Conservation (phyloP, 1,284 basidiomycete species). For the Anthracocystis walkeri region DNA sequence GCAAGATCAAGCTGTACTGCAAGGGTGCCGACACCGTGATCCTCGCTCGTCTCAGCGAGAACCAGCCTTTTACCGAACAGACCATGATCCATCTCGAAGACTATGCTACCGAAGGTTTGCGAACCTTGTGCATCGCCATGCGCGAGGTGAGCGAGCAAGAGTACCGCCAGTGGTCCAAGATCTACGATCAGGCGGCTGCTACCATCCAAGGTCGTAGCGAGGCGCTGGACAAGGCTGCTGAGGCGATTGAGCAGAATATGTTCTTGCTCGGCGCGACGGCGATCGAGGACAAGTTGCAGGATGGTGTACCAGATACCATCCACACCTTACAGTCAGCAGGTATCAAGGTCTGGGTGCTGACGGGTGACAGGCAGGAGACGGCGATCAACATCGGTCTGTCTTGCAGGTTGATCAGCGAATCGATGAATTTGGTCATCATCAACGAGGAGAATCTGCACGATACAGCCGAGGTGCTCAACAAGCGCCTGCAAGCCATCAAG, state of each 20-base stretch:
- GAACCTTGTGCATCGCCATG: constrained; percentile 95
- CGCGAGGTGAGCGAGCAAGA: constrained; percentile 91
- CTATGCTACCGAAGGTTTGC: constrained; percentile 88
- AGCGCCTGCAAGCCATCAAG: constrained; percentile 89
- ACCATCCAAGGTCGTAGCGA: constrained; percentile 93
- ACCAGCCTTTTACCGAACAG: constrained; percentile 84
- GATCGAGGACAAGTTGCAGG: constrained; percentile 98
- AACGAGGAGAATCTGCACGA: constrained; percentile 88
- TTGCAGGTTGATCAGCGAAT: constrained; percentile 94
- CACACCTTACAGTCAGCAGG: constrained; percentile 97
- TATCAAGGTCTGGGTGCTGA: constrained; percentile 99
- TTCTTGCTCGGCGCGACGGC: constrained; percentile 94
- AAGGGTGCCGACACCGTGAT: constrained; percentile 98
- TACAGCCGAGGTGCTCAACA: constrained; percentile 87
- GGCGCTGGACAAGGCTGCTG: constrained; percentile 92
- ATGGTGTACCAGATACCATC: constrained; percentile 97
- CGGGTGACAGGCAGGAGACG: constrained; percentile 97
- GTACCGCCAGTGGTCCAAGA: constrained; percentile 86
- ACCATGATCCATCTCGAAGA: constrained; percentile 88
- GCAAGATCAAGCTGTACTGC: constrained; percentile 92
- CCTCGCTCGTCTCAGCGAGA: constrained; percentile 58
- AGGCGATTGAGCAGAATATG: constrained; percentile 93
- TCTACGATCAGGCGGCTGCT: constrained; percentile 90
- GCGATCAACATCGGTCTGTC: constrained; percentile 99
- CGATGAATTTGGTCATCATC: constrained; percentile 93